These are phyloP conservation scores for Metahyphopichia silvanorum DNA, from an alignment of 805 yeast species.

Conservation along the genomic window DNA sequence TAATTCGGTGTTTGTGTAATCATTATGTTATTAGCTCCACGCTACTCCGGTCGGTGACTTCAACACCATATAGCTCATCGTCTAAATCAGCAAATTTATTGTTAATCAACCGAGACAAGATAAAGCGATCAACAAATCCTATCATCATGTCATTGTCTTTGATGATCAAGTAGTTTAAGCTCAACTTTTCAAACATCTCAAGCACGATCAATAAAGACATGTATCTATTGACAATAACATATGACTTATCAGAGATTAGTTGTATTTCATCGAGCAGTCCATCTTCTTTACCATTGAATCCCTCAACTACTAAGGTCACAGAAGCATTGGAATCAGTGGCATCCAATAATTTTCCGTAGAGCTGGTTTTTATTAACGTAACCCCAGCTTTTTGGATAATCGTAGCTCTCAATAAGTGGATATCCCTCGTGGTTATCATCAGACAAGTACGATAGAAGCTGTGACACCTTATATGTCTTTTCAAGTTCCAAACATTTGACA, in stretches of 20 bases:
- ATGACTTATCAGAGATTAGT: conserved; percentile 10
- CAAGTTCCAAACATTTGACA: conserved; percentile 27
- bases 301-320: conserved; percentile 17
- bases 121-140: conserved; percentile 40
- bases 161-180: conserved; percentile 32
- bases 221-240: conserved; percentile 23
- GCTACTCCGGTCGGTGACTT: too few species aligned
- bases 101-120: conserved; percentile 27
- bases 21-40: too few species aligned
- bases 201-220: conserved; percentile 30
- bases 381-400: conserved; percentile 28
- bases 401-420: conserved; percentile 30
- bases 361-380: conserved; percentile 28
- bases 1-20: too few species aligned
- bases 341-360: conserved; percentile 10
- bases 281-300: too few species aligned
- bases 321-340: not conserved
- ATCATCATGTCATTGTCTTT: conserved; percentile 14
- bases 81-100: too few species aligned
- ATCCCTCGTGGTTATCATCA: conserved; percentile 40
- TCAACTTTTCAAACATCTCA: conserved; percentile 37
- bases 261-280: conserved; percentile 20
- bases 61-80: too few species aligned
- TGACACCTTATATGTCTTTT: conserved; percentile 18
- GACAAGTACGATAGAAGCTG: conserved; percentile 16